A percentile compares a stretch with the other conserved stretches of the same genome.
phyloP scores from a whole-genome alignment of 768 basidiomycete species.

The Rhizopogon sp. region DNA sequence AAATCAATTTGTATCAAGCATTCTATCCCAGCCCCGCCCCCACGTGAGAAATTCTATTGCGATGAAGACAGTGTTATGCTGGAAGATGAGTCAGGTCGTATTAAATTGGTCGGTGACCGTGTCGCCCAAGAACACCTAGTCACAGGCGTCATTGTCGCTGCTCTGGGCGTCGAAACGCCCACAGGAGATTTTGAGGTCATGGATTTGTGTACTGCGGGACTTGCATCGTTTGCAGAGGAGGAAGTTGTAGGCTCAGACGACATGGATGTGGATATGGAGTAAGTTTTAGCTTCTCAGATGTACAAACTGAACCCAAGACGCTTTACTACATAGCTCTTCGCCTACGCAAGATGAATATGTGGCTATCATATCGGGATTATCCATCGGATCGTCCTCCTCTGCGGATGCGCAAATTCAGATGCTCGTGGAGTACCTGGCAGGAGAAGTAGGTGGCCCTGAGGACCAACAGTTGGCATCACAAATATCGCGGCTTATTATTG shows the following conservation, averaged over 20 bases:
- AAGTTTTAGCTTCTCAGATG: conserved; percentile 5
- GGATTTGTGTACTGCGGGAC: conserved; percentile 80
- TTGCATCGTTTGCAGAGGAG: conserved; percentile 52
- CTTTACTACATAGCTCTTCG: conserved; percentile 6
- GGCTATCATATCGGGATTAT: conserved; percentile 81
- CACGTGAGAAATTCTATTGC: conserved; percentile 68
- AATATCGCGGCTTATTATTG: conserved; percentile 83
- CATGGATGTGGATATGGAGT: conserved; percentile 73
- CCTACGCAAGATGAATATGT: conserved; percentile 64
- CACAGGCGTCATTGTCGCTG: conserved; percentile 89
- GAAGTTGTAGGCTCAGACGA: conserved; percentile 21
- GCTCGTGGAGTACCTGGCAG: conserved; percentile 85
- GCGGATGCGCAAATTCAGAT: conserved; percentile 76
- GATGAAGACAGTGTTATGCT: conserved; percentile 78
- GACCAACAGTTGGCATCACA: conserved; percentile 63
- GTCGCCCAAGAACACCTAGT: conserved; percentile 63
- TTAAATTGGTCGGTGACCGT: conserved; percentile 76
- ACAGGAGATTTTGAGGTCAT: conserved; percentile 92
- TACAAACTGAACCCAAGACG: background rate
- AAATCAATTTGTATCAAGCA: conserved; percentile 45
- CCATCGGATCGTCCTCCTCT: conserved; percentile 59
- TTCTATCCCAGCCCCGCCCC: conserved; percentile 83
- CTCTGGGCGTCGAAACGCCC: conserved; percentile 84
- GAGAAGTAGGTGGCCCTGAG: conserved; percentile 69
- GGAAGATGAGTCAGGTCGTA: conserved; percentile 94